Conservation (phyloP, 2,329 filamentous ascomycete genomes). For the Xenosphaeropsis pyriputrescens region DNA sequence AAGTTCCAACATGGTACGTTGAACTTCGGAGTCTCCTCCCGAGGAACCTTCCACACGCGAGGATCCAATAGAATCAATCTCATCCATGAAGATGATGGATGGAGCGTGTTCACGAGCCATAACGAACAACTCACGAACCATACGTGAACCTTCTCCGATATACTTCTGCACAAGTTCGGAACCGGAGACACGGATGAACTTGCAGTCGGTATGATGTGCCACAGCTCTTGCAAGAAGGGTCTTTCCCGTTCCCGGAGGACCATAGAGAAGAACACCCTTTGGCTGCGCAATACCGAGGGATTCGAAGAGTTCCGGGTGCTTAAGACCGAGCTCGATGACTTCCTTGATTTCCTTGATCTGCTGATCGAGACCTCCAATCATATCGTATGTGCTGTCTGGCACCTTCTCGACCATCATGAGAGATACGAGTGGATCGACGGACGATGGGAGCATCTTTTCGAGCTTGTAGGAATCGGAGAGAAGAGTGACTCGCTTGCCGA, state of each 20-base stretch:
- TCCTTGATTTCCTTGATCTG: conserved; percentile 99
- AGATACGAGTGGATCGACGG: conserved; percentile 93
- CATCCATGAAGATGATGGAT: conserved; percentile 99
- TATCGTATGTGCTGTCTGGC: conserved; percentile 98
- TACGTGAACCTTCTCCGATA: conserved; percentile 93
- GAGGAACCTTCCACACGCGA: conserved; percentile 92
- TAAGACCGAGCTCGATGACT: conserved; percentile 95
- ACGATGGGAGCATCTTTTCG: conserved; percentile 95
- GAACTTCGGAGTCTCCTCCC: conserved; percentile 92
- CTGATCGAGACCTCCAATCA: conserved; percentile 97
- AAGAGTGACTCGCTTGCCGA: conserved; percentile 93
- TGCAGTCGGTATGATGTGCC: conserved; percentile 96
- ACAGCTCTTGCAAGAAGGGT: conserved; percentile 89
- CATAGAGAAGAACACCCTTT: conserved; percentile 93
- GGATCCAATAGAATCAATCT: conserved; percentile 97
- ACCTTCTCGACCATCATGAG: conserved; percentile 99
- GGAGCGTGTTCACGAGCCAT: conserved; percentile 98
- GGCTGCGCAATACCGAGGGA: conserved; percentile 97
- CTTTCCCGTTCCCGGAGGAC: conserved; percentile 93
- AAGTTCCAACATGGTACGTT: conserved; percentile 95
- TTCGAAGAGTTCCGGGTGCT: conserved; percentile 97
- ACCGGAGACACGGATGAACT: conserved; percentile 94
- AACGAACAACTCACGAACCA: conserved; percentile 98
- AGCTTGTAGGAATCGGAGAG: conserved; percentile 97
- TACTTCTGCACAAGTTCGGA: conserved; percentile 98